Percentiles rank a stretch among this genome's conserved stretches.
phyloP scores from a whole-genome alignment of 306 rosid genomes.

The Malus asiatica region DNA sequence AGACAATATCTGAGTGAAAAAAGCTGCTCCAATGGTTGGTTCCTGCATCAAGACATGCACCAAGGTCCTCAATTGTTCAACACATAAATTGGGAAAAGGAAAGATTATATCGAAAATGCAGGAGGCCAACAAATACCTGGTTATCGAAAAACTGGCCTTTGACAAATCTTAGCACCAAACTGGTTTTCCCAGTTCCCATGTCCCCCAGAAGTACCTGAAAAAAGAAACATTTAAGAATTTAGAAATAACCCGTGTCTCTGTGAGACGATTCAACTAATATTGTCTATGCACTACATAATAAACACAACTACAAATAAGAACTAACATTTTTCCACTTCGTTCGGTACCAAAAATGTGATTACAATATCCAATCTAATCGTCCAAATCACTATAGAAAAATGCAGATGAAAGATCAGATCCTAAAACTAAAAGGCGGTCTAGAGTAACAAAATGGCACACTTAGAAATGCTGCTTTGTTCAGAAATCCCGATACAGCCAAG shows the following conservation, averaged over 20 bases:
- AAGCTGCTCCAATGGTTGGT: constrained; percentile 91
- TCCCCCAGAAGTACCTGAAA: constrained; percentile 49
- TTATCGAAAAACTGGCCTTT: constrained; percentile 64
- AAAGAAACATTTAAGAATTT: neutral
- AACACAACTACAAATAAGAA: no score
- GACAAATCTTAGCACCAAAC: constrained; percentile 73
- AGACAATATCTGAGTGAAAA: constrained; percentile 77
- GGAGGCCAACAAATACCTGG: constrained; percentile 41
- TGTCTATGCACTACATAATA: neutral
- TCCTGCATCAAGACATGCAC: constrained; percentile 40
- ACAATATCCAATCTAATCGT: neutral
- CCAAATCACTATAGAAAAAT: neutral
- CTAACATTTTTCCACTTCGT: neutral
- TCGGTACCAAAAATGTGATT: neutral
- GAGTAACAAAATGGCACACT: neutral
- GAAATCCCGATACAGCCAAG: neutral
- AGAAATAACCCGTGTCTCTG: neutral
- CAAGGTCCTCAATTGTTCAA: neutral
- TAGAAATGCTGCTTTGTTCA: neutral
- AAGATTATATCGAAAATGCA: neutral
- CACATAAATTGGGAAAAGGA: neutral
- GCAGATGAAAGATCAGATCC: neutral
- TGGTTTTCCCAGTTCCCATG: constrained; percentile 56
- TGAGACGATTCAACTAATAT: neutral
- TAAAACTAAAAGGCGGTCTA: neutral